Evolutionary conservation across 2,329 filamentous ascomycete genomes (phyloP).

Genomic region (Hawksworthiomyces lignivorus): DNA sequence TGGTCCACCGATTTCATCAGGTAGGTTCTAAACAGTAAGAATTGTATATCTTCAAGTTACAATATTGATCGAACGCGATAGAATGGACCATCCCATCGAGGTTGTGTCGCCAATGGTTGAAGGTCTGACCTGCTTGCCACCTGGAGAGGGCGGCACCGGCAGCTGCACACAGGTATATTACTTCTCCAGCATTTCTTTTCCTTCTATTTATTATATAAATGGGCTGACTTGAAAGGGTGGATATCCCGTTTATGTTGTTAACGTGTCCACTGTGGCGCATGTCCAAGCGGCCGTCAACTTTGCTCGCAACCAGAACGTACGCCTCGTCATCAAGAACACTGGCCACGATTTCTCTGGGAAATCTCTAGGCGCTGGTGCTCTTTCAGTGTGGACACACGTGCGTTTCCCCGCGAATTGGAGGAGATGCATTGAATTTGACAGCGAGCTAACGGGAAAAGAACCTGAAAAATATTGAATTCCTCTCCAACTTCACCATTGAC

Average conservation of each 20-base stretch:
- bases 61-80: background rate
- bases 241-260: constrained; percentile 18
- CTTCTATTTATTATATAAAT: too few species aligned
- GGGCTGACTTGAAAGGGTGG: background rate
- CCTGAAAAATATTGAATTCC: constrained; percentile 32
- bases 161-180: constrained; percentile 3
- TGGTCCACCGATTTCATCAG: constrained; percentile 3
- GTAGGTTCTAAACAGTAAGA: background rate
- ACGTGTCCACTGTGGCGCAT: constrained; percentile 16
- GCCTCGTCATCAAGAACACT: constrained; percentile 48
- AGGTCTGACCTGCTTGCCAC: constrained; percentile 27
- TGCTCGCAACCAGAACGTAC: constrained; percentile 38
- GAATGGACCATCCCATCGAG: constrained; percentile 27
- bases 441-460: too few species aligned
- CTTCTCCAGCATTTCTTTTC: background rate
- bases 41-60: background rate
- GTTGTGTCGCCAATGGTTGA: constrained; percentile 31
- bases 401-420: too few species aligned
- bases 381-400: constrained; percentile 48
- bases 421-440: too few species aligned
- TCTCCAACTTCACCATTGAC: constrained; percentile 29
- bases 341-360: constrained; percentile 52
- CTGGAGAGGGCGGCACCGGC: constrained; percentile 6
- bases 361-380: constrained; percentile 52
- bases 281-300: constrained; percentile 29